Evolutionary conservation across 1,284 basidiomycete species (phyloP).

Genomic region (Moesziomyces antarcticus): DNA sequence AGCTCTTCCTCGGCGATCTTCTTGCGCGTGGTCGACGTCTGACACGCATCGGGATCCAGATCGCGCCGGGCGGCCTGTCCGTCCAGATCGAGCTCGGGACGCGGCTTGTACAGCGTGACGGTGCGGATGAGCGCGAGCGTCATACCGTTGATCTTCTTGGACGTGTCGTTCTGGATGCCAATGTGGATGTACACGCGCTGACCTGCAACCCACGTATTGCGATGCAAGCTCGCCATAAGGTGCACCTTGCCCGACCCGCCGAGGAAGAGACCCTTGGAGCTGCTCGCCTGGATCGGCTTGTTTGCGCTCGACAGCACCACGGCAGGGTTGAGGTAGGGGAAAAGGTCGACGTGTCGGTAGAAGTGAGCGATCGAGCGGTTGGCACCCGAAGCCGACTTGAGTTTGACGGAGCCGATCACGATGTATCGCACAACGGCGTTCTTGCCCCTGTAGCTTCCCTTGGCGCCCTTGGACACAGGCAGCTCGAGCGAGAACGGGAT

Average conservation of each 20-base stretch:
- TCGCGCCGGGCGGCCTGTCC: slow-evolving; percentile 33
- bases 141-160: slow-evolving; percentile 72
- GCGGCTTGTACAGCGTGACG: slow-evolving; percentile 77
- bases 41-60: slow-evolving; percentile 58
- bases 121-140: slow-evolving; percentile 79
- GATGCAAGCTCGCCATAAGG: slow-evolving; percentile 78
- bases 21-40: slow-evolving; percentile 58
- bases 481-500: slow-evolving; percentile 84
- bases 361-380: slow-evolving; percentile 86
- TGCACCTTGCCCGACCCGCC: slow-evolving; percentile 76
- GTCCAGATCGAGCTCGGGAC: slow-evolving; percentile 70
- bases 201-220: slow-evolving; percentile 85
- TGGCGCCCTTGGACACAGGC: slow-evolving; percentile 77
- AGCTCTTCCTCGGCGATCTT: slow-evolving; percentile 61
- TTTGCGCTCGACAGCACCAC: slow-evolving; percentile 75
- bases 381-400: slow-evolving; percentile 74
- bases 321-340: slow-evolving; percentile 80
- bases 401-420: slow-evolving; percentile 82
- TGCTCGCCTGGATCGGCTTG: slow-evolving; percentile 75
- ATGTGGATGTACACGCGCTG: slow-evolving; percentile 82
- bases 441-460: slow-evolving; percentile 76
- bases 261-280: slow-evolving; percentile 75
- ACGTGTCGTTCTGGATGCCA: slow-evolving; percentile 77
- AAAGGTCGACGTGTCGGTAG: slow-evolving; percentile 84
- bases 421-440: slow-evolving; percentile 83